Conservation (phyloP, 2,329 filamentous ascomycete species). For the Epichloe baconii region DNA sequence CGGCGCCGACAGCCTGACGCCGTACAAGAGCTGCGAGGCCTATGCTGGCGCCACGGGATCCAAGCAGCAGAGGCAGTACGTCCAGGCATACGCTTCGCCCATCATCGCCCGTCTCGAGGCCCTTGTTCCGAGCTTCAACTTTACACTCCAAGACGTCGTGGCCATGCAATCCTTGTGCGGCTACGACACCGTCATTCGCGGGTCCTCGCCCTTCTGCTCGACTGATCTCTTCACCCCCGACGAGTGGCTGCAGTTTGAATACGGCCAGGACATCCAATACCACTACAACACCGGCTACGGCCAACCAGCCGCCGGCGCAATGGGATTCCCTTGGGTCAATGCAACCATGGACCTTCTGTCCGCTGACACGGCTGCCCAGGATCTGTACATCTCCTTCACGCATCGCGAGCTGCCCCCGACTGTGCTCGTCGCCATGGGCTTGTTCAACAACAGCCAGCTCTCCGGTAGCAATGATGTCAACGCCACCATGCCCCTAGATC, state of each 20-base stretch:
- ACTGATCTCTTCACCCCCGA: slow-evolving; percentile 44
- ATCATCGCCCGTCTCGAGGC: slow-evolving; percentile 44
- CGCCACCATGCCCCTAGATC: slow-evolving; percentile 49
- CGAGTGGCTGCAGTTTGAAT: slow-evolving; percentile 56
- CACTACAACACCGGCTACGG: slow-evolving; percentile 56
- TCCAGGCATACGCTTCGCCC: slow-evolving; percentile 43
- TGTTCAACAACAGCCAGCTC: slow-evolving; percentile 55
- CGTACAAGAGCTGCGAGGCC: slow-evolving; percentile 50
- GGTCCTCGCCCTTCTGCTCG: slow-evolving; percentile 48
- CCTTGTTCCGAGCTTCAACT: slow-evolving; percentile 45
- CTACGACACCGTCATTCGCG: slow-evolving; percentile 51
- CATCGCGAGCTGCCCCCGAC: slow-evolving; percentile 56
- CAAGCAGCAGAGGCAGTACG: slow-evolving; percentile 36
- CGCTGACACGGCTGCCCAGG: slow-evolving; percentile 28
- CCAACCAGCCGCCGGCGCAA: slow-evolving; percentile 38
- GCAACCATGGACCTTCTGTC: slow-evolving; percentile 41
- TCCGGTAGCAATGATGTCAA: slow-evolving; percentile 38
- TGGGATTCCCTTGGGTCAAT: slow-evolving; percentile 57
- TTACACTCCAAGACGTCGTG: slow-evolving; percentile 48
- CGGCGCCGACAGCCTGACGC: slow-evolving; percentile 48
- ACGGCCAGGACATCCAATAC: slow-evolving; percentile 50
- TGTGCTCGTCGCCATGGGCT: slow-evolving; percentile 51
- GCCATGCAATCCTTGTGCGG: slow-evolving; percentile 55
- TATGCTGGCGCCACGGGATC: slow-evolving; percentile 46
- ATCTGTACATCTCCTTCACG: slow-evolving; percentile 55